These are phyloP conservation scores for Penicillium sp. DNA, from an alignment of 2,329 filamentous ascomycete genomes.

Conservation along the genomic window DNA sequence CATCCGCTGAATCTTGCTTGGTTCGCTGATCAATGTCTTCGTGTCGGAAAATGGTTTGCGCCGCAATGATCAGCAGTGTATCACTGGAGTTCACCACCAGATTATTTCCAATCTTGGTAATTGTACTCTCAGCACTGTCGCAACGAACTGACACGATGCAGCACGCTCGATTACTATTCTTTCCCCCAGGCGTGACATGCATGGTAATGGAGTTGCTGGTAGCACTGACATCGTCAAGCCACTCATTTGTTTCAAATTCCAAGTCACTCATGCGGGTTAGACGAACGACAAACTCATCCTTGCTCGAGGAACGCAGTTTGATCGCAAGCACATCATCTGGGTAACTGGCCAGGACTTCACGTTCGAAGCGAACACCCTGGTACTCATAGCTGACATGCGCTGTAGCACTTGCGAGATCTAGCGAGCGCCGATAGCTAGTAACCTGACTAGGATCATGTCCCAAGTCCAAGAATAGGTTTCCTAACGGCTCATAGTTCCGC, in stretches of 20 bases:
- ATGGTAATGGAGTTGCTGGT: slow-evolving; percentile 35
- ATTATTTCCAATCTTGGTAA: slow-evolving; percentile 37
- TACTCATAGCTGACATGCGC: slow-evolving; percentile 41
- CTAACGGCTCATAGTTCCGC: slow-evolving; percentile 51
- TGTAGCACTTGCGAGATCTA: slow-evolving; percentile 43
- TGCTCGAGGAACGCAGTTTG: slow-evolving; percentile 26
- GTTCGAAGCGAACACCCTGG: slow-evolving; percentile 32
- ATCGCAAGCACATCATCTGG: slow-evolving; percentile 45
- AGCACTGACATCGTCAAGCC: slow-evolving; percentile 40
- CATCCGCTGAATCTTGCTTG: slow-evolving; percentile 29
- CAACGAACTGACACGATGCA: slow-evolving; percentile 33
- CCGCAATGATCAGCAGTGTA: slow-evolving; percentile 40
- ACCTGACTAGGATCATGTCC: slow-evolving; percentile 33
- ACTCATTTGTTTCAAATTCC: slow-evolving; percentile 49
- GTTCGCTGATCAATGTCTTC: slow-evolving; percentile 26
- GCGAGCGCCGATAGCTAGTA: slow-evolving; percentile 39
- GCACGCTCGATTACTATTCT: slow-evolving; percentile 35
- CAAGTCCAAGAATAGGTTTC: slow-evolving; percentile 45
- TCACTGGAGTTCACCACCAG: slow-evolving; percentile 40
- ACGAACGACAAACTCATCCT: slow-evolving; percentile 33
- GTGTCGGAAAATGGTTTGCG: slow-evolving; percentile 43
- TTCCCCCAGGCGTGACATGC: slow-evolving; percentile 42
- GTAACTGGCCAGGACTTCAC: slow-evolving; percentile 47
- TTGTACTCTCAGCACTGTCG: slow-evolving; percentile 28
- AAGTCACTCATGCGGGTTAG: slow-evolving; percentile 42